Conservation (phyloP, 768 basidiomycete species). For the Podaxis rugospora region DNA sequence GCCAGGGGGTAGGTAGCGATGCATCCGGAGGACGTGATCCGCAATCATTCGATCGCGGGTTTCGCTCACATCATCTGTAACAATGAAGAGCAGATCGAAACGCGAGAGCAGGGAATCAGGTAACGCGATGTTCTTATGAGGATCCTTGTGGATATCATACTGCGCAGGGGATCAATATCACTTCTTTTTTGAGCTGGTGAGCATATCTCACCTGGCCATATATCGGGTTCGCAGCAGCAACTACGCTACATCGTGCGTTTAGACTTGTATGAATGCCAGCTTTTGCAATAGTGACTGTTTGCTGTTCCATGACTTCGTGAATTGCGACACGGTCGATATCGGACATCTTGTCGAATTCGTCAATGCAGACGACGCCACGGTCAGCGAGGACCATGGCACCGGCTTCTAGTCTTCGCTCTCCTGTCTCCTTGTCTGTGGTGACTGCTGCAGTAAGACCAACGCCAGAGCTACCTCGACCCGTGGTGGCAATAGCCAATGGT, state of each 20-base stretch:
- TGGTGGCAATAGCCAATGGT: constrained; percentile 96
- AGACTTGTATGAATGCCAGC: constrained; percentile 98
- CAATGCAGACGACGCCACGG: constrained; percentile 97
- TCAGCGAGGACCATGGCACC: constrained; percentile 99
- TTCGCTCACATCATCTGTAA: constrained; percentile 98
- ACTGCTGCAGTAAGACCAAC: constrained; percentile 99
- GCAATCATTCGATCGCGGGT: constrained; percentile 90
- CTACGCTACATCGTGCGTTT: constrained; percentile 96
- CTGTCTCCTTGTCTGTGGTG: constrained; percentile 96
- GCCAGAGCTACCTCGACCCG: constrained; percentile 96
- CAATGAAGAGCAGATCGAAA: constrained; percentile 97
- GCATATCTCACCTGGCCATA: constrained; percentile 77
- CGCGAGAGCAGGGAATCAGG: constrained; percentile 97
- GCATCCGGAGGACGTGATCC: constrained; percentile 96
- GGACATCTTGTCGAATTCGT: constrained; percentile 99
- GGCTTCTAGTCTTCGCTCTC: constrained; percentile 93
- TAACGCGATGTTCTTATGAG: constrained; percentile 96
- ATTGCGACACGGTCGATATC: constrained; percentile 98
- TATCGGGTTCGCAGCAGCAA: constrained; percentile 98
- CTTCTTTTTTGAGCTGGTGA: not conserved
- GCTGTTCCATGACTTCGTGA: constrained; percentile 99
- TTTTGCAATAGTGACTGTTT: constrained; percentile 98
- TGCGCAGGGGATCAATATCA: constrained; percentile 25
- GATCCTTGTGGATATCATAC: constrained; percentile 99
- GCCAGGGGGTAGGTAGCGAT: constrained; percentile 93